phyloP scores from a whole-genome alignment of 2,329 filamentous ascomycete species.

The Nemania sp. region DNA sequence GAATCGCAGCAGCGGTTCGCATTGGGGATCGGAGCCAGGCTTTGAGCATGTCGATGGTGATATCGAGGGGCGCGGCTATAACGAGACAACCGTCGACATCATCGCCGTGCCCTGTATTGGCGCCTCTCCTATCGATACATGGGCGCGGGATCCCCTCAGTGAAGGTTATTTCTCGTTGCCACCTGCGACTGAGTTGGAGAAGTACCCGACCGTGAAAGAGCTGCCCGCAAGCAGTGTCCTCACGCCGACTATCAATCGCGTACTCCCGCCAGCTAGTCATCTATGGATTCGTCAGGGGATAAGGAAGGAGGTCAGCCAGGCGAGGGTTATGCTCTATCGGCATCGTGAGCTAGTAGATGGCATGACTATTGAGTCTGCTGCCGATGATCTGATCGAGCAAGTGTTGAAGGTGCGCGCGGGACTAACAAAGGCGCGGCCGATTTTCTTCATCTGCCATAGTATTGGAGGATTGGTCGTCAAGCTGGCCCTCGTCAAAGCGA shows the following conservation, averaged over 20 bases:
- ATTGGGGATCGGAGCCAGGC: slow-evolving; percentile 53
- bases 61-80: slow-evolving; percentile 58
- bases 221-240: slow-evolving; percentile 50
- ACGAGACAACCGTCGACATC: slow-evolving; percentile 66
- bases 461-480: slow-evolving; percentile 72
- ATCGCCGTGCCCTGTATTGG: slow-evolving; percentile 67
- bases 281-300: slow-evolving; percentile 67
- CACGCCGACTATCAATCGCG: slow-evolving; percentile 50
- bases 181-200: slow-evolving; percentile 38
- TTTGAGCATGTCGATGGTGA: slow-evolving; percentile 59
- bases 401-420: slow-evolving; percentile 53
- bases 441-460: slow-evolving; percentile 72
- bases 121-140: slow-evolving; percentile 64
- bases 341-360: slow-evolving; percentile 59
- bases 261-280: slow-evolving; percentile 52
- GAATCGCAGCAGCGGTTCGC: slow-evolving; percentile 46
- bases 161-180: slow-evolving; percentile 60
- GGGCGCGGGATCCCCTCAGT: slow-evolving; percentile 63
- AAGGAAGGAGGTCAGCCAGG: slow-evolving; percentile 59
- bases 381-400: slow-evolving; percentile 61
- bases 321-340: slow-evolving; percentile 64
- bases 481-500: slow-evolving; percentile 64
- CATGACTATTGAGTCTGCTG: slow-evolving; percentile 59
- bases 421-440: slow-evolving; percentile 58
- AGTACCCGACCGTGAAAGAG: slow-evolving; percentile 49